Evolutionary conservation across 2,329 filamentous ascomycete species (phyloP).

Genomic region (Coniochaeta pulveracea): DNA sequence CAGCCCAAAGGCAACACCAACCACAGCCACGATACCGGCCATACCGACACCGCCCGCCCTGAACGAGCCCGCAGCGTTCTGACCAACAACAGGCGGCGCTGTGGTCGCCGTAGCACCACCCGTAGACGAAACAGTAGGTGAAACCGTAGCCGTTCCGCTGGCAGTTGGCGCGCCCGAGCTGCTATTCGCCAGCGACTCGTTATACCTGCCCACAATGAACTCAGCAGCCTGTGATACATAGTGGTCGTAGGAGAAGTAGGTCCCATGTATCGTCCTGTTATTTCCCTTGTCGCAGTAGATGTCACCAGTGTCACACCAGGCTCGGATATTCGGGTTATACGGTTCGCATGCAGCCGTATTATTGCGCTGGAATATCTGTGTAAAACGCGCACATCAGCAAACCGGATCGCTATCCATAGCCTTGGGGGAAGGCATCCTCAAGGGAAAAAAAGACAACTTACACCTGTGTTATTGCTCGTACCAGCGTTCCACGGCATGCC

Average conservation of each 20-base stretch:
- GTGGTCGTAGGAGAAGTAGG: constrained; percentile 14
- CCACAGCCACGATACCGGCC: neutral
- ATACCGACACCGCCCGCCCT: neutral
- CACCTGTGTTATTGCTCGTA: constrained; percentile 12
- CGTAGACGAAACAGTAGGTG: neutral
- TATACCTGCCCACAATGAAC: constrained; percentile 12
- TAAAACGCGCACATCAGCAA: neutral
- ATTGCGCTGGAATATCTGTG: constrained; percentile 14
- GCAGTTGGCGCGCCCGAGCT: neutral
- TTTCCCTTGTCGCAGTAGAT: constrained; percentile 15
- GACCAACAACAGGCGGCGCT: neutral
- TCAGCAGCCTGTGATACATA: constrained; percentile 12
- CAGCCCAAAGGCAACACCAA: neutral
- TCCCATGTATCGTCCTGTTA: constrained; percentile 10
- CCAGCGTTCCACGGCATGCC: constrained; percentile 11
- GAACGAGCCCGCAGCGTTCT: neutral
- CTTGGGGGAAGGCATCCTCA: neutral
- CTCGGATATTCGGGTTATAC: constrained; percentile 12
- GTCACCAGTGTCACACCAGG: constrained; percentile 16
- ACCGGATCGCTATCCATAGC: too few relatives aligned
- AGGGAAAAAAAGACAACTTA: constrained; percentile 6
- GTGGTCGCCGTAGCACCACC: neutral
- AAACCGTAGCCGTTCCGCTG: neutral
- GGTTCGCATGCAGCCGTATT: constrained; percentile 11
- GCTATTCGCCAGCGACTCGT: constrained; percentile 3